Base-by-base conservation (phyloP, 1,284 basidiomycete species). In the Coniferiporia sulphurascens region DNA sequence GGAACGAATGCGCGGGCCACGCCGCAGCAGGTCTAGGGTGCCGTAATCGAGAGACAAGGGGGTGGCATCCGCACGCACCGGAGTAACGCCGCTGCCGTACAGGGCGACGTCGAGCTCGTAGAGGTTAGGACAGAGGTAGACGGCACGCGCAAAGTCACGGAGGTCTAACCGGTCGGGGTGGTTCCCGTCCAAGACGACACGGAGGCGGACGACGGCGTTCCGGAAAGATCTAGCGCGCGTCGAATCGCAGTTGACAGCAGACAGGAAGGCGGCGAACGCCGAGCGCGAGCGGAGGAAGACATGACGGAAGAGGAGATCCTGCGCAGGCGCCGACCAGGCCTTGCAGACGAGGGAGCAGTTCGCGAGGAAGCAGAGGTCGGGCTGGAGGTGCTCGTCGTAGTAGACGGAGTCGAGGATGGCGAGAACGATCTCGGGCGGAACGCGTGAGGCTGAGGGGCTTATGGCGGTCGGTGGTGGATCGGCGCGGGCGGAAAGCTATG, bases 341-440 rank as follows among this genome's bases (percentile, higher is more conserved):
- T 74, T 77, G 75, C 79, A 87, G 27, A 89, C 84, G 51, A 87
- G 77, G 0, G 85, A 72, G 65, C 80, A 85, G 54, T 75, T 70
- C 53, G 68, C 70, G 52, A 89, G 76, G 38, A 86, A 71, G 8
- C 68, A 61, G 53, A 68, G 66, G 66, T 81, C 73, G 2, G 73
- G 67, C 21, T 73, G 63, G n/a, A 69, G 57, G 46, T 74, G 68
- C 22, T 76, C 71, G 57, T 76, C 72, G 58, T 74, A 71, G 59
- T 74, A 79, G 1, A 81, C 79, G 17, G 74, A 69, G 68, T 87
- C 84, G 62, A 89, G 77, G 69, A 89, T 82, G 63, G 76, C 68
- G 60, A 86, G 71, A 48, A 84, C 77, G 56, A 89, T 67, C 71
- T 89, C 87, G 60, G 83, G 73, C 4, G 87, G 87, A 41, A 89